These are phyloP conservation scores for Emericellopsis cladophorae DNA, from an alignment of 2,329 filamentous ascomycete genomes.

Conservation along the genomic window DNA sequence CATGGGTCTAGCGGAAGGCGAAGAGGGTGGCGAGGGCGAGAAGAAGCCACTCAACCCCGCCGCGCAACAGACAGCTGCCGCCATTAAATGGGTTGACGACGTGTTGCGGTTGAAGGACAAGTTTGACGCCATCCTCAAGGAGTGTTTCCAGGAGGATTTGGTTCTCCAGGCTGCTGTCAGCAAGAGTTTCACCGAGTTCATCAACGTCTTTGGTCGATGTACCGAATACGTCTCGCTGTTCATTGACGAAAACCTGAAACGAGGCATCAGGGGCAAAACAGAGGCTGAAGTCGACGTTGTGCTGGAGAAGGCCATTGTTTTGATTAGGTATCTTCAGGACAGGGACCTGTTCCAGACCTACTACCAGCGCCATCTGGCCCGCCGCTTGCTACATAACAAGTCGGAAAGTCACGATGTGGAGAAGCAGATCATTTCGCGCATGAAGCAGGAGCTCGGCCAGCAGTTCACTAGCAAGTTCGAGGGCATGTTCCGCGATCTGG, in stretches of 20 bases:
- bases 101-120: conserved; percentile 77
- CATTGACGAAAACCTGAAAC: conserved; percentile 92
- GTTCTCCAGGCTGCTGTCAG: conserved; percentile 71
- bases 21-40: conserved; percentile 31
- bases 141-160: conserved; percentile 64
- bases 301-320: conserved; percentile 76
- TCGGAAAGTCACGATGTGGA: conserved; percentile 87
- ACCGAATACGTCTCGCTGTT: conserved; percentile 93
- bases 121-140: conserved; percentile 67
- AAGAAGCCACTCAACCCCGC: conserved; percentile 29
- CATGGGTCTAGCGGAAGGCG: conserved; percentile 23
- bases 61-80: conserved; percentile 73
- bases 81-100: conserved; percentile 92
- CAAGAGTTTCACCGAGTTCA: conserved; percentile 81
- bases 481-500: conserved; percentile 96
- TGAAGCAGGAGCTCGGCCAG: conserved; percentile 94
- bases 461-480: conserved; percentile 89
- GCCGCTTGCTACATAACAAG: conserved; percentile 75
- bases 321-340: conserved; percentile 80
- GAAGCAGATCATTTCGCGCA: conserved; percentile 87
- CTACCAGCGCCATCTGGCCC: conserved; percentile 93
- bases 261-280: conserved; percentile 84
- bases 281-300: conserved; percentile 75
- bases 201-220: conserved; percentile 76
- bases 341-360: conserved; percentile 95